These are phyloP conservation scores for Camellia granthamiana DNA, from an alignment of 148 eudicot genomes.

Conservation along the genomic window DNA sequence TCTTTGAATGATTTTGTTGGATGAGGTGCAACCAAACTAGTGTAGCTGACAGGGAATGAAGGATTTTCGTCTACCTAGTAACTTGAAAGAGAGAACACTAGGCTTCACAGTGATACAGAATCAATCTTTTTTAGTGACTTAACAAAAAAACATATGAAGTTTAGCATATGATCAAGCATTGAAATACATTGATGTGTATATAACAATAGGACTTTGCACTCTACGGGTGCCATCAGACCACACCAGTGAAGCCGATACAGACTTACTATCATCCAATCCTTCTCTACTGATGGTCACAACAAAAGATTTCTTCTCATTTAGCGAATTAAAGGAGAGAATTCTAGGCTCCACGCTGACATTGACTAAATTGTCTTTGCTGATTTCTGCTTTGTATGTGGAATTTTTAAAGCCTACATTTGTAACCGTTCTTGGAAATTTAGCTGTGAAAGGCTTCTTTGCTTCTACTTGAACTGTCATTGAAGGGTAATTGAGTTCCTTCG, in stretches of 20 bases:
- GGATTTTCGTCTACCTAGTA: too few relatives aligned
- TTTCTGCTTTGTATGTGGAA: conserved; percentile 42
- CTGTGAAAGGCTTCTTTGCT: neutral
- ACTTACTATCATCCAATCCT: neutral
- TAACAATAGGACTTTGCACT: conserved; percentile 55
- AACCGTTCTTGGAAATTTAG: conserved; percentile 40
- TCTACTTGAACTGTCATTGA: conserved; percentile 32
- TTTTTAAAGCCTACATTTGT: conserved; percentile 50
- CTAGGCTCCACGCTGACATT: conserved; percentile 36
- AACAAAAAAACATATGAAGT: too few relatives aligned
- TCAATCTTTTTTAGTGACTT: too few relatives aligned
- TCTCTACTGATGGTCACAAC: conserved; percentile 27
- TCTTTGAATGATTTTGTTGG: neutral
- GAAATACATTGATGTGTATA: neutral
- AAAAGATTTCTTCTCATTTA: conserved; percentile 37
- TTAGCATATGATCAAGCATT: too few relatives aligned
- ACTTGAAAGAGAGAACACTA: too few relatives aligned
- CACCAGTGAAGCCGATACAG: conserved; percentile 28
- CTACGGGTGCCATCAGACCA: conserved; percentile 55
- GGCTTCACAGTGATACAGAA: too few relatives aligned
- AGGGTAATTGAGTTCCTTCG: conserved; percentile 57
- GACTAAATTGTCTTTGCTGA: neutral
- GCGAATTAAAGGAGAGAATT: conserved; percentile 27
- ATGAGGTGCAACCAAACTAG: neutral
- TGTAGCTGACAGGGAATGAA: too few relatives aligned